Base-by-base conservation (phyloP, 2,329 filamentous ascomycete genomes). In the Thelonectria discophora region DNA sequence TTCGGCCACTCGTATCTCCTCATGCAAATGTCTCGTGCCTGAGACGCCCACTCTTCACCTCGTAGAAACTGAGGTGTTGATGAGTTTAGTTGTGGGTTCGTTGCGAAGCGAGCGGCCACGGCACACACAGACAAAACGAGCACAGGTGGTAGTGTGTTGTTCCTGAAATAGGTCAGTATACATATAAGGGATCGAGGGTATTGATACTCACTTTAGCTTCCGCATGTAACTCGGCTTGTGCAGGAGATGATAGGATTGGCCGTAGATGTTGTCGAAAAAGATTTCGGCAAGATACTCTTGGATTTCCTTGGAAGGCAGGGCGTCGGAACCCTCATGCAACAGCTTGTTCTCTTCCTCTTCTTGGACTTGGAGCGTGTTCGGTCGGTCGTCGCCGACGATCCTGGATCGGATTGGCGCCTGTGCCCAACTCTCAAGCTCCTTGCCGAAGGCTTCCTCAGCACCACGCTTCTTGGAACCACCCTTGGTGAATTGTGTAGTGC, bases 201-300 rank as follows among this genome's bases (percentile, higher is more conserved):
- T 13, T 7, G 18, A 5, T 12, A 80, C 86, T 65, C 78, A 90
- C 88, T 83, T 87, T 56, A 95, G 76, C 71, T 93, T 93, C 62
- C 94, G 87, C 91, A 98, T 97, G 75, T 96, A 98, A 75, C 94
- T 98, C 39, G 95, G 94, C 75, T 97, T 98, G 78, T 99, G 95
- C 10, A 99, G 86, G 18, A 99, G 81, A 66, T 96, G 91, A 75
- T 98, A 99, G 34, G 93, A 92, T 74, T 98, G 95, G 9, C 95
- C 95, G 73, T 99, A 98, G 1, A 98, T 86, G 71, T 91, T 94
- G 72, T 98, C 94, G 73, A 98, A 99, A 74, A 96, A 99, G 0
- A 97, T 88, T 72, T 98, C 94, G 17, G 94, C 90, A 6, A 99
- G 83, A 77, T 98, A 94, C 73, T 97, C 91, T 74, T 98, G 95